phyloP scores from a whole-genome alignment of 306 rosid species.

The Medicago truncatula region DNA sequence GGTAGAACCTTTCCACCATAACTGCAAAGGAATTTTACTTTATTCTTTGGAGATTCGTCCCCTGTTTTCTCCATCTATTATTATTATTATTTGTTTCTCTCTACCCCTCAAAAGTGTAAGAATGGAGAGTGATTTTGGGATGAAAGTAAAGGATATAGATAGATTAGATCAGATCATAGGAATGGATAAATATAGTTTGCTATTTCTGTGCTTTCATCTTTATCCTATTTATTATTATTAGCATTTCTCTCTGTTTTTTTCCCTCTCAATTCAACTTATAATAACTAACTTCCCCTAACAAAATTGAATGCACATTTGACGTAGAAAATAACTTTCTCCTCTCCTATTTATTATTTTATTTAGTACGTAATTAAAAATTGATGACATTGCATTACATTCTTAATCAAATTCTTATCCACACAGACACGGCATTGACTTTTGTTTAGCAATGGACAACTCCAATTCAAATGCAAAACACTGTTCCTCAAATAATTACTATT shows the following conservation, averaged over 20 bases:
- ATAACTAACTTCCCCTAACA: neutral
- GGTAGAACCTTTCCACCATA: conserved; percentile 87
- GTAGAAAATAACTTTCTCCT: neutral
- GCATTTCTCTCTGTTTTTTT: neutral
- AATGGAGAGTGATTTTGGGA: conserved; percentile 16
- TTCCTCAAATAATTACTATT: no score
- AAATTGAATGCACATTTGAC: neutral
- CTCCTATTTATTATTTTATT: neutral
- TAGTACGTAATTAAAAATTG: no score
- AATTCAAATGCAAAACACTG: no score
- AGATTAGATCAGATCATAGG: neutral
- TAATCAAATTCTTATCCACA: neutral
- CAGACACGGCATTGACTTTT: neutral
- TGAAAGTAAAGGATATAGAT: conserved; percentile 14
- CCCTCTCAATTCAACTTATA: neutral
- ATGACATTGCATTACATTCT: neutral
- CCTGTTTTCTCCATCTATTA: conserved; percentile 14
- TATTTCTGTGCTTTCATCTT: conserved; percentile 10
- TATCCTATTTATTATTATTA: conserved; percentile 11
- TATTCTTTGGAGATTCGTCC: conserved; percentile 57
- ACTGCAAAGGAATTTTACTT: conserved; percentile 81
- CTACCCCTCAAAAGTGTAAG: neutral
- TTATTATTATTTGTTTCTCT: no score
- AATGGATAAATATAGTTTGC: conserved; percentile 25
- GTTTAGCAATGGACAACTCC: no score